These are phyloP conservation scores for Ceriops decandra DNA, from an alignment of 345 rosid genomes.

Conservation along the genomic window DNA sequence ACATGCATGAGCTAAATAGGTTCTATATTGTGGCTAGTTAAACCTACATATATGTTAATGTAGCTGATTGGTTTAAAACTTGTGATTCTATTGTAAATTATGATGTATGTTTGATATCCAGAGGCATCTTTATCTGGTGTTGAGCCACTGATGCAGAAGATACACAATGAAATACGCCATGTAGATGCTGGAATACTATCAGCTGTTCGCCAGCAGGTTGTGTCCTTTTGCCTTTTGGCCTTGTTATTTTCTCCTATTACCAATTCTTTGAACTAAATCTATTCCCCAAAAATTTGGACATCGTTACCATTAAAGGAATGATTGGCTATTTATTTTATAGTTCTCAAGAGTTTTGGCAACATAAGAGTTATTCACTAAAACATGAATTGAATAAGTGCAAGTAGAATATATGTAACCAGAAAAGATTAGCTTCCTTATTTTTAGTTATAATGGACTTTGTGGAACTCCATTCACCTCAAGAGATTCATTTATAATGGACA, in stretches of 20 bases:
- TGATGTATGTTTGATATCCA: slow-evolving; percentile 32
- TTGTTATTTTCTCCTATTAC: neutral
- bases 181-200: slow-evolving; percentile 87
- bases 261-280: neutral
- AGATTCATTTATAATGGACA: too few relatives aligned
- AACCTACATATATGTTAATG: neutral
- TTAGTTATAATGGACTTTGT: neutral
- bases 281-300: too few relatives aligned
- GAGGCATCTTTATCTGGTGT: slow-evolving; percentile 96
- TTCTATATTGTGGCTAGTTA: neutral
- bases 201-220: slow-evolving; percentile 98
- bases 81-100: slow-evolving; percentile 9
- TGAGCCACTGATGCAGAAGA: slow-evolving; percentile 97
- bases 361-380: too few relatives aligned
- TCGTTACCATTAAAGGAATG: too few relatives aligned
- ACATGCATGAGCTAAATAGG: neutral
- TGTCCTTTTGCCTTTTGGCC: slow-evolving; percentile 12
- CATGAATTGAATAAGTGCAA: too few relatives aligned
- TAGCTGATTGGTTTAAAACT: neutral
- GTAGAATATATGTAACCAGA: too few relatives aligned
- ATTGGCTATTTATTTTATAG: too few relatives aligned
- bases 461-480: too few relatives aligned
- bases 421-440: neutral
- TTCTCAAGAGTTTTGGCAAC: too few relatives aligned
- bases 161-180: slow-evolving; percentile 86